Base-by-base conservation (phyloP, 23 red algal species). In the Cyanidiococcus yangmingshanensis region DNA sequence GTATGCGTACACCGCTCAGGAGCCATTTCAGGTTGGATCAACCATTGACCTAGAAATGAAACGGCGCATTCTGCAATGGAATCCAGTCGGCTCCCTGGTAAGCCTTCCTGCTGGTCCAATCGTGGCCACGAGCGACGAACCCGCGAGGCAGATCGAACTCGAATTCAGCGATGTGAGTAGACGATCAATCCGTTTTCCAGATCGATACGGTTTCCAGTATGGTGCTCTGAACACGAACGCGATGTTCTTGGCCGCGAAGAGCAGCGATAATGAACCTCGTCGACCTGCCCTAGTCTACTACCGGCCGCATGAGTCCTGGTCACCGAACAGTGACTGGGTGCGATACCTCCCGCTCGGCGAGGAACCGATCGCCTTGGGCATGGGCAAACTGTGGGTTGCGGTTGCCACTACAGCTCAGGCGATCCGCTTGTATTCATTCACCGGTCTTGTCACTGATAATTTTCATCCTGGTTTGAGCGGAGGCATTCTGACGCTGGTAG, bases 21-120 rank as follows among this genome's bases (percentile, higher is more conserved):
- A 25, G 63, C 63, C 63, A 30, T 71, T 71, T 29, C 63, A 71
- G 63, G 7, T 35, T 12, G 63, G 63, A 25, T 25, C 63, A 12
- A 71, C n/a, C 12, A 12, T 71, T 7, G 63, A 71, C 32, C 27
- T 71, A 7, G n/a, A 30, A 12, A 7, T 30, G n/a, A 71, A 71
- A 29, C 63, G 63, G n/a, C 63, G 63, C 7, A 71, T 71, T 71
- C 32, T 71, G 27, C 63, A 71, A 29, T 71, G 63, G 63, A 71
- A 71, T 30, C 63, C 32, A 12, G 32, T 30, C 7, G 63, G 63
- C 63, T 71, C 16, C 63, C 21, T 71, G n/a, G 32, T 29, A 25
- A 17, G 12, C 7, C 27, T 32, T 2, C n/a, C 21, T 7, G 63
- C 63, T 35, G 63, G 63, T 29, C 7, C 21, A 35, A 29, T 29